These are phyloP conservation scores for Tolypocladium ovalisporum DNA, from an alignment of 2,329 filamentous ascomycete genomes.

Conservation along the genomic window DNA sequence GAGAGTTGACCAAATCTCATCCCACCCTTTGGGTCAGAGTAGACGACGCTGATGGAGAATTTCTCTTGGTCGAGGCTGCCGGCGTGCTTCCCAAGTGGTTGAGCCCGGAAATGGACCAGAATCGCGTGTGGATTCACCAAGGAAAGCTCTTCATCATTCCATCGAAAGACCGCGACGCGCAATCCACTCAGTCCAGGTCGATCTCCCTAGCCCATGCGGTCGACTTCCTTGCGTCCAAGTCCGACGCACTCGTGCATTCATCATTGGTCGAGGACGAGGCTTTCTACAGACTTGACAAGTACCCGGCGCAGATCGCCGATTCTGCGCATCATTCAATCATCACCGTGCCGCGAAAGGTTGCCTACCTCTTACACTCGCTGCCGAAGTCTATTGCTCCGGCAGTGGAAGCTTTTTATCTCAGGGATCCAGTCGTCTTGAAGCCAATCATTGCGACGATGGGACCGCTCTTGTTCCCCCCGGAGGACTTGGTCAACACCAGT, in stretches of 20 bases:
- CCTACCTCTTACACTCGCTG: slow-evolving; percentile 63
- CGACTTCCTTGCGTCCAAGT: slow-evolving; percentile 42
- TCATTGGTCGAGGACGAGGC: slow-evolving; percentile 73
- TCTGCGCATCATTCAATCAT: slow-evolving; percentile 68
- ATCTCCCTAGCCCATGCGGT: slow-evolving; percentile 58
- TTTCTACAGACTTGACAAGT: slow-evolving; percentile 78
- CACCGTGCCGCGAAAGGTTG: slow-evolving; percentile 70
- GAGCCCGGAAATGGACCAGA: slow-evolving; percentile 78
- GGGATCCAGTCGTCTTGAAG: slow-evolving; percentile 68
- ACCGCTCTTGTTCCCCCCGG: slow-evolving; percentile 56
- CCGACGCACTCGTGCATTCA: slow-evolving; percentile 56
- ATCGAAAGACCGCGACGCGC: slow-evolving; percentile 20
- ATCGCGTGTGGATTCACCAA: slow-evolving; percentile 80
- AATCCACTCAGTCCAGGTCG: slow-evolving; percentile 16
- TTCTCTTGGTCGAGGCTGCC: slow-evolving; percentile 87
- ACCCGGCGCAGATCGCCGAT: slow-evolving; percentile 62
- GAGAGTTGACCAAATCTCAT: slow-evolving; percentile 66
- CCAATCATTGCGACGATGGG: slow-evolving; percentile 47
- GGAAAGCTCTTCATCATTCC: slow-evolving; percentile 69
- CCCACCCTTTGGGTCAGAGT: slow-evolving; percentile 71
- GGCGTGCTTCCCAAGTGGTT: slow-evolving; percentile 82
- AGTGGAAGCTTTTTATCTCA: slow-evolving; percentile 83
- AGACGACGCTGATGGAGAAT: slow-evolving; percentile 85
- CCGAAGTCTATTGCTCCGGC: slow-evolving; percentile 72
- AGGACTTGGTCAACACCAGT: slow-evolving; percentile 70